Evolutionary conservation across 2,329 filamentous ascomycete genomes (phyloP).

Genomic region (Pyrenophora tritici-repentis): DNA sequence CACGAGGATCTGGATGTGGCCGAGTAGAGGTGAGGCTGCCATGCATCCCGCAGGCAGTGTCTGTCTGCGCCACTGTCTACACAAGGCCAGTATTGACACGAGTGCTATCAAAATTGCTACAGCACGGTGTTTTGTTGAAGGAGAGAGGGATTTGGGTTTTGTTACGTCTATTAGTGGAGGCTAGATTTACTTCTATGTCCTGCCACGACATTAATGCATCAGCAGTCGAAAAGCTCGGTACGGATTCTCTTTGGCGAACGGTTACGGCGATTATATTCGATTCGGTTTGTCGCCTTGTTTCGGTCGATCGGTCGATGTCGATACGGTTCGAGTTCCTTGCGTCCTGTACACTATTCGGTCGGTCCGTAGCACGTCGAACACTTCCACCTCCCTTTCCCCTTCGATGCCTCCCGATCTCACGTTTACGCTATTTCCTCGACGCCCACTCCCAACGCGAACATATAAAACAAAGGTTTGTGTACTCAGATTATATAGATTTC

Average conservation of each 20-base stretch:
- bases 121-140: slow-evolving; percentile 31
- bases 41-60: slow-evolving; percentile 17
- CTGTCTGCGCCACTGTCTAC: slow-evolving; percentile 19
- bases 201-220: slow-evolving; percentile 43
- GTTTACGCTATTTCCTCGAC: slow-evolving; percentile 11
- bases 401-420: slow-evolving; percentile 14
- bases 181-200: slow-evolving; percentile 29
- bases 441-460: slow-evolving; percentile 12
- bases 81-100: slow-evolving; percentile 23
- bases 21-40: slow-evolving; percentile 58
- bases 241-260: slow-evolving; percentile 44
- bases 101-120: slow-evolving; percentile 25
- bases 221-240: slow-evolving; percentile 40
- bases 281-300: slow-evolving; percentile 37
- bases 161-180: slow-evolving; percentile 32
- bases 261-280: slow-evolving; percentile 44
- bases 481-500: slow-evolving; percentile 7
- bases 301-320: slow-evolving; percentile 43
- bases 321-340: slow-evolving; percentile 37
- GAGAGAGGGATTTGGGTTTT: slow-evolving; percentile 31
- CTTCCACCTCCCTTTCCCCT: slow-evolving; percentile 22
- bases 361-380: slow-evolving; percentile 42
- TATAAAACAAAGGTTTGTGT: slow-evolving; percentile 16
- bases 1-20: slow-evolving; percentile 97
- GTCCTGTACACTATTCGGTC: slow-evolving; percentile 47